Conservation (phyloP, 371 early-diverging fungal species). For the Mortierella polycephala region DNA sequence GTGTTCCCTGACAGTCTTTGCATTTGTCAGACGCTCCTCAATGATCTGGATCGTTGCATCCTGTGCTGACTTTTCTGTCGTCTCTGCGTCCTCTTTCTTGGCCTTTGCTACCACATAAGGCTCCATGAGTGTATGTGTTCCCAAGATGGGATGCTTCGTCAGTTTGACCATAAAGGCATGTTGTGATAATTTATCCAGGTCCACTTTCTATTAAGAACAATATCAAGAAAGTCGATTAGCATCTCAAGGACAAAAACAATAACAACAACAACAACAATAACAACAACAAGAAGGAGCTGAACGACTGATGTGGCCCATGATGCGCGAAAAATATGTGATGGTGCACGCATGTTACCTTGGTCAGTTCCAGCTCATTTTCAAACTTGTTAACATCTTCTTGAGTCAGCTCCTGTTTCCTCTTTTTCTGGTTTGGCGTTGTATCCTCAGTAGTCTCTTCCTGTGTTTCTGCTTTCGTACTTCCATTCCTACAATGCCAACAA, state of each 20-base stretch:
- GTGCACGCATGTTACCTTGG: no score
- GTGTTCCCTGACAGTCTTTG: conserved; percentile 37
- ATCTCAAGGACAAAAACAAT: not conserved
- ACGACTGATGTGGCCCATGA: not conserved
- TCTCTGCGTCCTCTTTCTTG: conserved; percentile 13
- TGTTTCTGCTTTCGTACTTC: not conserved
- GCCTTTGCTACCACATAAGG: conserved; percentile 17
- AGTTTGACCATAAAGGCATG: conserved; percentile 31
- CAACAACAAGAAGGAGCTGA: not conserved
- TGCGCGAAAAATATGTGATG: no score
- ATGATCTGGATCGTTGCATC: conserved; percentile 23
- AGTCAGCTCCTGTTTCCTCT: conserved; percentile 31
- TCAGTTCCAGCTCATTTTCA: conserved; percentile 33
- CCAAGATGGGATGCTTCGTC: conserved; percentile 42
- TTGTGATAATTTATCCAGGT: conserved; percentile 40
- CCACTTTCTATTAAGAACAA: conserved; percentile 23
- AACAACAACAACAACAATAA: not conserved
- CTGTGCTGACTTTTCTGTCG: conserved; percentile 4
- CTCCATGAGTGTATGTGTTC: conserved; percentile 35
- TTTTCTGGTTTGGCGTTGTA: conserved; percentile 15
- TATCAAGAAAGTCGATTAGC: not conserved
- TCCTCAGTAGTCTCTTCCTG: conserved; percentile 21
- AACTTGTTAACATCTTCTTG: conserved; percentile 35
- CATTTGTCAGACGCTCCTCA: conserved; percentile 32
- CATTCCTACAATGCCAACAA: conserved; percentile 3